Evolutionary conservation across 768 basidiomycete species (phyloP), one percentile per base, ranked within the genome.

Genomic region (Rhodotorula diobovata): DNA sequence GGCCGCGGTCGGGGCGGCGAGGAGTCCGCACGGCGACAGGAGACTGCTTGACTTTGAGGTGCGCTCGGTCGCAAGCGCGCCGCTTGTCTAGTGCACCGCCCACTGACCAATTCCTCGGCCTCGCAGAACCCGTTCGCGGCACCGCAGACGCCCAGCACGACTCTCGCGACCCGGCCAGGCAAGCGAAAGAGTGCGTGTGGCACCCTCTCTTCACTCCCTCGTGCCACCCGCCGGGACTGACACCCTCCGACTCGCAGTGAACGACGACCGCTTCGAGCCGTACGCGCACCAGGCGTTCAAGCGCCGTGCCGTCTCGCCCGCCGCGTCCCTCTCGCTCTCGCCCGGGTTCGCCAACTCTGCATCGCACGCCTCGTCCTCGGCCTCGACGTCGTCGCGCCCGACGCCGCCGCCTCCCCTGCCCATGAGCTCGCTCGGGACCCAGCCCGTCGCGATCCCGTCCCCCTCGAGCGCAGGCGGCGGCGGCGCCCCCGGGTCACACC

Each of bases 231-330:
- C 23, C 21, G 46, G 21, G 5, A 8, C 23, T 12, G 23, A 50
- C 25, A 11, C 6, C 25, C 23, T 28, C 25, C 48, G 9, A 12
- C n/a, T 10, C n/a, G 12, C 66, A 74, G 73, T 67, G 51, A 61
- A 66, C 30, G 68, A 72, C n/a, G 75, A 74, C 45, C 73, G 76
- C 15, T 76, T 76, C 63, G 75, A 77, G 35, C 72, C 75, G 20
- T 76, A 76, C 72, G 71, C 73, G n/a, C 60, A 68, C 39, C 63
- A 63, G 32, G 72, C 75, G 4, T 68, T 77, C 68, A 77, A 77
- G 59, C 77, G 77, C 7, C 77, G 77, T 11, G 77, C 77, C 46
- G 77, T 77, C 32, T 77, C 77, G 1, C 77, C 77, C 28, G 73
- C 73, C 8, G 68, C 73, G 3, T 66, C 72, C 4, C 69, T 76